phyloP scores from a whole-genome alignment of 371 early-diverging fungal species.

The Mortierella sp. region DNA sequence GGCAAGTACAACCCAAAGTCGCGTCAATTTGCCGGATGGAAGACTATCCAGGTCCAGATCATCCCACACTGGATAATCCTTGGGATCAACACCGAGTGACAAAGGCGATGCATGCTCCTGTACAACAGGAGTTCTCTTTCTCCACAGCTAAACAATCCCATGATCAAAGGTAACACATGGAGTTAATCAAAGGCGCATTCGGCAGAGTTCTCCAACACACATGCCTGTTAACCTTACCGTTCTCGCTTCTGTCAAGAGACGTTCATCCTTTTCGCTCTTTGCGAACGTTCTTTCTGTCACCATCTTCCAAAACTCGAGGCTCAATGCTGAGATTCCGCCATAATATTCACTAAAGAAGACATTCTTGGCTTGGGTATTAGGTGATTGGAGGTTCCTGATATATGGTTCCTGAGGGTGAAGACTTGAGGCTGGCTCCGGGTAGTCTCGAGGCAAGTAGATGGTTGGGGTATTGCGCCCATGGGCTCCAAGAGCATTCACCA shows the following conservation, averaged over 20 bases:
- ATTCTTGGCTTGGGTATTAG: constrained; percentile 31
- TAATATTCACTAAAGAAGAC: constrained; percentile 32
- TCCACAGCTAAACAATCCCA: constrained; percentile 53
- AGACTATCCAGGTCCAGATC: constrained; percentile 59
- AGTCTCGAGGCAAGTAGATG: constrained; percentile 33
- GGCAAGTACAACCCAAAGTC: constrained; percentile 71
- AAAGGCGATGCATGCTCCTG: constrained; percentile 37
- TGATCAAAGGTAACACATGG: neutral
- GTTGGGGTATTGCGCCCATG: constrained; percentile 48
- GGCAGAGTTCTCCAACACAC: too few relatives aligned
- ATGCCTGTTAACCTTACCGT: constrained; percentile 43
- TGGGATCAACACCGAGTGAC: constrained; percentile 27
- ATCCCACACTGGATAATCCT: constrained; percentile 57
- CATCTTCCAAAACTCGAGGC: constrained; percentile 62
- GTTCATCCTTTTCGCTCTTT: constrained; percentile 64
- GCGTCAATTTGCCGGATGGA: constrained; percentile 62
- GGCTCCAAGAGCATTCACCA: constrained; percentile 40
- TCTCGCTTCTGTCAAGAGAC: constrained; percentile 60
- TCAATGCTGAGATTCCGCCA: constrained; percentile 37
- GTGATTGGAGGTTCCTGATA: constrained; percentile 31
- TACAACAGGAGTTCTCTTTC: constrained; percentile 56
- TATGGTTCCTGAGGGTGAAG: constrained; percentile 37
- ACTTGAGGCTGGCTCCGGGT: constrained; percentile 30
- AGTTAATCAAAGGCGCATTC: too few relatives aligned
- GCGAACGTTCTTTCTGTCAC: constrained; percentile 63